Evolutionary conservation across 139 green algal genomes (phyloP).

Genomic region (Mesostigma viride): DNA sequence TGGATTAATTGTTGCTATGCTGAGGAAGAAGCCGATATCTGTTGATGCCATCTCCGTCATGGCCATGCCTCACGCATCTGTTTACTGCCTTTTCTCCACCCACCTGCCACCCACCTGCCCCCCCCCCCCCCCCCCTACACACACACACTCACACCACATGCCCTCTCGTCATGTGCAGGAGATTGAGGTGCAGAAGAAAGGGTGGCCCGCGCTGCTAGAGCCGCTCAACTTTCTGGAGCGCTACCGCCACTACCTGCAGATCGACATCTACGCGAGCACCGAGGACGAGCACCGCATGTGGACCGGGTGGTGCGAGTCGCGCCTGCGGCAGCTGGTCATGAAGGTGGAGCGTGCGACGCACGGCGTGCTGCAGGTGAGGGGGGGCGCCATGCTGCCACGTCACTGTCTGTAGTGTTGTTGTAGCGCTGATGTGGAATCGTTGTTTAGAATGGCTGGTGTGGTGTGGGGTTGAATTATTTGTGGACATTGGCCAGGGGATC

Average conservation of each 20-base stretch:
- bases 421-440: not conserved
- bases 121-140: no score
- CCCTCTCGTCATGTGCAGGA: no score
- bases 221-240: conserved; percentile 56
- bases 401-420: not conserved
- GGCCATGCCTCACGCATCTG: no score
- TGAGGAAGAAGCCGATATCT: no score
- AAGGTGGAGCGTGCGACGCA: conserved; percentile 23
- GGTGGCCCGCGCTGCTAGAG: conserved; percentile 59
- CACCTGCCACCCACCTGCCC: no score
- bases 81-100: no score
- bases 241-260: conserved; percentile 73
- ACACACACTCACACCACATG: no score
- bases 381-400: conserved; percentile 50
- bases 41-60: no score
- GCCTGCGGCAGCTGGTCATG: conserved; percentile 61
- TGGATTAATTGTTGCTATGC: no score
- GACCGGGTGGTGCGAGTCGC: conserved; percentile 75
- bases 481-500: not conserved
- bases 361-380: conserved; percentile 26
- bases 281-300: conserved; percentile 63
- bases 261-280: conserved; percentile 60
- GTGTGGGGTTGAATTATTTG: not conserved
- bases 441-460: not conserved
- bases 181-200: conserved; percentile 25